These are phyloP conservation scores for Neolentinus lepideus DNA, from an alignment of 1,284 basidiomycete genomes.

Conservation along the genomic window DNA sequence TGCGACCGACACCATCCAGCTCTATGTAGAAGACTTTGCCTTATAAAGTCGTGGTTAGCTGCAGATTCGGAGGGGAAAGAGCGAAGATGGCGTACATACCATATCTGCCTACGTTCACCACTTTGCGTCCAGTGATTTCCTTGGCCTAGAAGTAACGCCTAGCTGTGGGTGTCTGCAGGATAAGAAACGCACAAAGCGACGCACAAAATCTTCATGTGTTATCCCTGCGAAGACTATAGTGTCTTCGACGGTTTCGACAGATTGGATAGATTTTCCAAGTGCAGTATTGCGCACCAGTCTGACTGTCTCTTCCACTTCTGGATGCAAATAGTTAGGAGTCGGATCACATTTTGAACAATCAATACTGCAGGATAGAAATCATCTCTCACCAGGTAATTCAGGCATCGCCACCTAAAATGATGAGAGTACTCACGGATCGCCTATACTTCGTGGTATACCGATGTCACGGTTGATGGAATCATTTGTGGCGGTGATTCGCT, in stretches of 20 bases:
- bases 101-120: conserved; percentile 58
- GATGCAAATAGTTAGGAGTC: conserved; percentile 3
- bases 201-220: conserved; percentile 60
- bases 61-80: not conserved
- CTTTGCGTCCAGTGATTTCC: conserved; percentile 51
- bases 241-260: conserved; percentile 60
- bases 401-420: conserved; percentile 37
- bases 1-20: conserved; percentile 53
- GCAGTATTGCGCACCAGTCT: conserved; percentile 50
- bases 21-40: conserved; percentile 78
- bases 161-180: no score
- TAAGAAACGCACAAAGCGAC: conserved; percentile 17
- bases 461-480: no score
- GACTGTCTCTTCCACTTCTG: conserved; percentile 73
- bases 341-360: not conserved
- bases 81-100: conserved; percentile 26
- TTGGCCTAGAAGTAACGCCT: conserved; percentile 33
- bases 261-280: conserved; percentile 46
- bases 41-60: conserved; percentile 14
- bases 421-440: not conserved
- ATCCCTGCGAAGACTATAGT: conserved; percentile 61
- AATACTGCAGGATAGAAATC: not conserved
- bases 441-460: not conserved
- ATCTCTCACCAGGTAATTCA: conserved; percentile 50
- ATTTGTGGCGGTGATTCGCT: no score